A percentile compares a stretch with the other conserved stretches of the same genome.
phyloP scores from a whole-genome alignment of 192 early-diverging fungal genomes.

The Entomortierella chlamydospora region DNA sequence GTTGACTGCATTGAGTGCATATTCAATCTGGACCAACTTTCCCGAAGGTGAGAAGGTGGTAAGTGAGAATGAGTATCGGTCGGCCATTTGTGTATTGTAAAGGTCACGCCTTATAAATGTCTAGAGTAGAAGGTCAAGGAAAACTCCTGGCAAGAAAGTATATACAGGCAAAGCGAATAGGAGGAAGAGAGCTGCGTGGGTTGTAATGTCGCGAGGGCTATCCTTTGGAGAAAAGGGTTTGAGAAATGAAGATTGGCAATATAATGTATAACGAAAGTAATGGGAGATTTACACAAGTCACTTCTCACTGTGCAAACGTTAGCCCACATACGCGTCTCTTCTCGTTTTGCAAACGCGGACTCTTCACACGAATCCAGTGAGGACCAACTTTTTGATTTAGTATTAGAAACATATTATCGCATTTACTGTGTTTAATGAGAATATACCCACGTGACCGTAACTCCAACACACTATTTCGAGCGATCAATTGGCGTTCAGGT shows the following conservation, averaged over 20 bases:
- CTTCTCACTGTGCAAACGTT: constrained; percentile 7
- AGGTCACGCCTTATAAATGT: neutral
- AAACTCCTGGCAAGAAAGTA: too few species aligned
- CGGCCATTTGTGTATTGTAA: constrained; percentile 29
- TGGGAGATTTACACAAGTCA: too few species aligned
- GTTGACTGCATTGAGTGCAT: constrained; percentile 93
- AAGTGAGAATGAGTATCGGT: constrained; percentile 83
- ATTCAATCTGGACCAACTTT: constrained; percentile 99
- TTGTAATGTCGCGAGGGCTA: neutral
- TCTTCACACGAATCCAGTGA: neutral
- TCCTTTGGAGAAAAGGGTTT: too few species aligned
- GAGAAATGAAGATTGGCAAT: too few species aligned
- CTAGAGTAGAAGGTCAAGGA: too few species aligned
- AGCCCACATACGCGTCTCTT: constrained; percentile 23
- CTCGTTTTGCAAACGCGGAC: neutral
- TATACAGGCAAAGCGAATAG: too few species aligned
- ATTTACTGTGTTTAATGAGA: neutral
- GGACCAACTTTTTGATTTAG: too few species aligned
- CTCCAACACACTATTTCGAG: too few species aligned
- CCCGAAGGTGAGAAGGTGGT: constrained; percentile 99
- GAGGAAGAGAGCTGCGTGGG: neutral
- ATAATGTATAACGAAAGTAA: too few species aligned
- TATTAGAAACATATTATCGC: neutral
- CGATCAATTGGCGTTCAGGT: too few species aligned
- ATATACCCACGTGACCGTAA: too few species aligned